Evolutionary conservation across 208 protist genomes (phyloP).

Genomic region (Leishmania arabica): DNA sequence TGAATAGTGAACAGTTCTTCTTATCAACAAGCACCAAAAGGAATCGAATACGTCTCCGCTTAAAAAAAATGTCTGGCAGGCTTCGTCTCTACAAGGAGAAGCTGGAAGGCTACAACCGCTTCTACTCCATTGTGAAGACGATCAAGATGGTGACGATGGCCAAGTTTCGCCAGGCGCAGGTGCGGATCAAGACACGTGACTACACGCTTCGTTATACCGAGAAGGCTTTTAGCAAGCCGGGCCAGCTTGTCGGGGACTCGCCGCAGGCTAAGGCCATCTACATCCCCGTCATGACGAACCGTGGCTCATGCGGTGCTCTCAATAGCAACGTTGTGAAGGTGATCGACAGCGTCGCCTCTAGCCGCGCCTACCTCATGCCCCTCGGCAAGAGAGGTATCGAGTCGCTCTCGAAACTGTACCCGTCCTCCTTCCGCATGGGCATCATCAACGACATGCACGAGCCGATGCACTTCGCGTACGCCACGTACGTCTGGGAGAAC

Average conservation of each 20-base stretch:
- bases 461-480: conserved; percentile 88
- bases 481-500: conserved; percentile 84
- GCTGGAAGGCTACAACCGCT: conserved; percentile 91
- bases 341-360: conserved; percentile 60
- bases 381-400: conserved; percentile 88
- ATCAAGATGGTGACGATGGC: conserved; percentile 94
- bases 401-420: conserved; percentile 85
- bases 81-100: conserved; percentile 93
- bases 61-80: conserved; percentile 83
- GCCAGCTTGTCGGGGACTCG: conserved; percentile 24
- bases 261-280: conserved; percentile 57
- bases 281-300: conserved; percentile 90
- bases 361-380: conserved; percentile 69
- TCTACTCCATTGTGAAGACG: conserved; percentile 92
- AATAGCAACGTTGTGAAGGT: conserved; percentile 83
- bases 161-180: conserved; percentile 81
- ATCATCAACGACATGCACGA: conserved; percentile 92
- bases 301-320: conserved; percentile 87
- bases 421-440: conserved; percentile 69
- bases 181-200: conserved; percentile 83
- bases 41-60: conserved; percentile 14
- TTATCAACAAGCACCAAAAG: conserved; percentile 9
- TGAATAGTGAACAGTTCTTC: conserved; percentile 1
- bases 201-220: conserved; percentile 90
- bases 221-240: conserved; percentile 85